Base-by-base conservation (phyloP, 257 asterid genomes). In the Solanum appendiculatum region DNA sequence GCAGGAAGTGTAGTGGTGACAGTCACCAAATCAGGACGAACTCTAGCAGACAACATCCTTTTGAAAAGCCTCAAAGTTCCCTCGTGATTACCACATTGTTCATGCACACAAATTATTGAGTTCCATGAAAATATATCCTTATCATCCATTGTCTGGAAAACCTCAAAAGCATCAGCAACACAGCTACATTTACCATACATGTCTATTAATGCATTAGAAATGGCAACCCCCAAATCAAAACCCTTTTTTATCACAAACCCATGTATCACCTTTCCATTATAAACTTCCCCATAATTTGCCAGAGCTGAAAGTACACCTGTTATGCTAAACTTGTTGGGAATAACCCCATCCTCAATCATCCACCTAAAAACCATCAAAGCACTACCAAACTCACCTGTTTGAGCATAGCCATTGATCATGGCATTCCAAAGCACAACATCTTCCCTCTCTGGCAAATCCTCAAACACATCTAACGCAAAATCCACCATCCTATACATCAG, bases 111-210 rank as follows among this genome's bases (percentile, higher is more conserved):
- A 63, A 94, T 87, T 34, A 92, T 91, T n/a, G 98, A 94, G 90
- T 96, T 96, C 99, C 99, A 96, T 10, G 98, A 93, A 86, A 93
- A 94, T 69, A 93, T 92, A 87, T 96, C 99, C 93, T 92, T 96
- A 75, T 92, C 97, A 84, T 84, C 60, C 87, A 92, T 91, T 75
- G 20, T 85, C 51, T 90, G 86, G 10, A 95, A 96, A 84, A 93
- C 90, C 86, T 34, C 21, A n/a, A 88, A 40, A 29, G 99, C 98
- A 88, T 93, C 92, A 25, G 51, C 39, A 48, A 93, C 88, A n/a
- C 88, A 89, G 63, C 90, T 88, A 86, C 99, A 93, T 90, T 96
- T 96, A 63, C 99, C 98, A 82, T 96, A 96, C 97, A 95, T 93
- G 90, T 96, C 99, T 87, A 95, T 92, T 69, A 96, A 89, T 4